Percentiles rank a stretch among this genome's conserved stretches.
These are phyloP conservation scores for Smittium mucronatum DNA, from an alignment of 371 early-diverging fungal species.

Conservation along the genomic window DNA sequence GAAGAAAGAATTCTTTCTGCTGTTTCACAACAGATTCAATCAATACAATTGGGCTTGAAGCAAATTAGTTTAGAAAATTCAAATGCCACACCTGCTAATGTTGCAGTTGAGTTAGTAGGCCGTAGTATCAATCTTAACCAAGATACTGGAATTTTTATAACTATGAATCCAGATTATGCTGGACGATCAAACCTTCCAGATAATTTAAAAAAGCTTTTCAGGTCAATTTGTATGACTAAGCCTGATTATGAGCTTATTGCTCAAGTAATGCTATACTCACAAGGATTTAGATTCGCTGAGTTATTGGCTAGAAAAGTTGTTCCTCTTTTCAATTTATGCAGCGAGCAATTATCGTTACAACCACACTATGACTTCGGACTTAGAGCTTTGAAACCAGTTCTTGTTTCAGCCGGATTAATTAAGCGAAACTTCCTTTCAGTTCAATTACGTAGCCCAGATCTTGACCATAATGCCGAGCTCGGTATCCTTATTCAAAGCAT, in stretches of 20 bases:
- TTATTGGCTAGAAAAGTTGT: slow-evolving; percentile 87
- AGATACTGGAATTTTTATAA: slow-evolving; percentile 95
- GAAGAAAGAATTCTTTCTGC: slow-evolving; percentile 95
- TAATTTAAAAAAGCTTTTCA: slow-evolving; percentile 95
- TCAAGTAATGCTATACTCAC: slow-evolving; percentile 97
- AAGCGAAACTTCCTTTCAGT: slow-evolving; percentile 73
- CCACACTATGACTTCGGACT: slow-evolving; percentile 98
- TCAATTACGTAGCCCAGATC: neutral
- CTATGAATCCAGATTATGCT: slow-evolving; percentile 99
- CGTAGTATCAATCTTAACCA: slow-evolving; percentile 71
- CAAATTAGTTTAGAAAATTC: slow-evolving; percentile 79
- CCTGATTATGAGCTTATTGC: slow-evolving; percentile 96
- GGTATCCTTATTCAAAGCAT: slow-evolving; percentile 90
- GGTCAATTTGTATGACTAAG: slow-evolving; percentile 95
- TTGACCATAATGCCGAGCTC: slow-evolving; percentile 46
- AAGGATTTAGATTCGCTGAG: slow-evolving; percentile 96
- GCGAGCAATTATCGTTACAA: slow-evolving; percentile 86
- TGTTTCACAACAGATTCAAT: slow-evolving; percentile 96
- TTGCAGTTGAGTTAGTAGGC: slow-evolving; percentile 73
- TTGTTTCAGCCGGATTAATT: slow-evolving; percentile 93
- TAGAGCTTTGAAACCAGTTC: slow-evolving; percentile 95
- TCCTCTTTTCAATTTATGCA: slow-evolving; percentile 88
- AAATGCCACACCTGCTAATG: neutral
- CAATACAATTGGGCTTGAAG: slow-evolving; percentile 84
- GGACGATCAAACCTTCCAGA: slow-evolving; percentile 97